Evolutionary conservation across 73 alveolate species (phyloP), one percentile per base, ranked within the genome.

Genomic region (Stentor roeselii): DNA sequence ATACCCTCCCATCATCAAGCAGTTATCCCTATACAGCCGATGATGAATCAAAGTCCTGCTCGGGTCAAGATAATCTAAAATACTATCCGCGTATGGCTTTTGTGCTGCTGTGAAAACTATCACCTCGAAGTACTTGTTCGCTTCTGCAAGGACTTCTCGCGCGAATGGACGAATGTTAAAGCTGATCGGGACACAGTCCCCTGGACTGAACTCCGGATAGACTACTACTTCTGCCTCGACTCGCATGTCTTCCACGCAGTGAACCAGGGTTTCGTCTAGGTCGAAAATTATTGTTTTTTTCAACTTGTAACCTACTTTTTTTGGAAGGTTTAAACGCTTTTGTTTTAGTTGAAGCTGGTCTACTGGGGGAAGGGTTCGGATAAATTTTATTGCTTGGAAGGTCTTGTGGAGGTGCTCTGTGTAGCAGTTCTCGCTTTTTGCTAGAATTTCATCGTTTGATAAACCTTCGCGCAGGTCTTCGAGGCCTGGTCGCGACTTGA

Each of bases 231-330:
- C 95, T 6, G 84, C 84, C 58, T 77, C 84, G 14, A 82, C 76
- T 86, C 60, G 78, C 61, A 82, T 87, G 82, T 85, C 93, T 37
- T 93, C 91, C 82, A 85, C 90, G 35, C 97, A 92, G 86, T 93
- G 98, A 15, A 93, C 86, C 34, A 93, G 88, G 42, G 98, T 93
- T 86, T 93, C 98, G 85, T 93, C 98, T 82, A 93, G 84, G 85
- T 93, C 98, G 85, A 93, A 93, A 11, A 87, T 83, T 38, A 83
- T 38, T 2, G 85, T 38, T 38, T 87, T 87, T 59, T 83, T 80
- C 3, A 39, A n/a, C n/a, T n/a, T n/a, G n/a, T n/a, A n/a, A n/a
- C n/a, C n/a, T n/a, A n/a, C n/a, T n/a, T n/a, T n/a, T n/a, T n/a
- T n/a, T n/a, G n/a, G n/a, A n/a, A n/a, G n/a, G n/a, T n/a, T n/a